Conservation (phyloP, 2,329 filamentous ascomycete species). For the Lachnellula occidentalis region DNA sequence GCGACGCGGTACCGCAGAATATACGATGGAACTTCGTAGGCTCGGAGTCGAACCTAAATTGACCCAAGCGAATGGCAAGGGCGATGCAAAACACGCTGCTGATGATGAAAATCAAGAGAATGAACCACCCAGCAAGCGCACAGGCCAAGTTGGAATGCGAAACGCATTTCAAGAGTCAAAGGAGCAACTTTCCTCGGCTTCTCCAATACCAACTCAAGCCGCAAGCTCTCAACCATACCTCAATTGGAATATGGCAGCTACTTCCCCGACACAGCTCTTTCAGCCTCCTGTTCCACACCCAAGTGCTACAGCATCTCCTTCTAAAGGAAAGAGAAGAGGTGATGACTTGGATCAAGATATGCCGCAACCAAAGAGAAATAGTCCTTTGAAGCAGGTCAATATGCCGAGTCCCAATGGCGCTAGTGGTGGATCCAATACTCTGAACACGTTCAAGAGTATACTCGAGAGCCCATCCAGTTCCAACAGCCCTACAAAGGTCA, state of each 20-base stretch:
- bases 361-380: conserved; percentile 17
- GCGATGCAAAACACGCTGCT: conserved; percentile 15
- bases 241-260: conserved; percentile 5
- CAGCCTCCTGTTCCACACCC: neutral
- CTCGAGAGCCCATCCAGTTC: conserved; percentile 23
- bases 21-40: neutral
- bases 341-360: conserved; percentile 26
- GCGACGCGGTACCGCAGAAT: conserved; percentile 10
- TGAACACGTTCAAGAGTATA: conserved; percentile 29
- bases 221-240: neutral
- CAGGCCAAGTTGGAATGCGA: conserved; percentile 7
- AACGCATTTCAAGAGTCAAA: neutral
- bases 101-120: conserved; percentile 19
- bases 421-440: conserved; percentile 26
- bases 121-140: conserved; percentile 23
- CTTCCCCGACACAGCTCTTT: neutral
- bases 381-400: conserved; percentile 18
- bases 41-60: neutral
- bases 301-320: conserved; percentile 3
- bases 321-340: conserved; percentile 29
- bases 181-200: neutral
- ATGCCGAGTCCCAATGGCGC: conserved; percentile 14
- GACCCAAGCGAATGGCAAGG: neutral
- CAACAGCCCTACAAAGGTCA: conserved; percentile 3
- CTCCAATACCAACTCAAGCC: neutral